A percentile compares a stretch with the other conserved stretches of the same genome.
Evolutionary conservation across 805 yeast species (phyloP).

Genomic region (Schwanniomyces yamadae): DNA sequence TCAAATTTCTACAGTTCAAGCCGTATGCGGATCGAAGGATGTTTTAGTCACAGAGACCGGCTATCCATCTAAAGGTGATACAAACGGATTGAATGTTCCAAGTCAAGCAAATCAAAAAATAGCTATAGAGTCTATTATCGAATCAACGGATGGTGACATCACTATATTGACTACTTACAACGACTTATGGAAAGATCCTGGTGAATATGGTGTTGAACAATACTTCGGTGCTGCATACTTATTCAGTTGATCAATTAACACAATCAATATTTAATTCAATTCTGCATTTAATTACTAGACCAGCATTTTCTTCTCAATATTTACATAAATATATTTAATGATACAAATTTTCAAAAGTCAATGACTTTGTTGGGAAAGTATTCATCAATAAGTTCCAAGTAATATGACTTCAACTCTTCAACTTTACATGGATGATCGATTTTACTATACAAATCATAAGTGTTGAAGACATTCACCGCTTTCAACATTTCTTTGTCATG

Average conservation of each 20-base stretch:
- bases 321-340: not conserved
- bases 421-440: constrained; percentile 48
- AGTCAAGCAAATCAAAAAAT: constrained; percentile 62
- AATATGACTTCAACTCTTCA: constrained; percentile 55
- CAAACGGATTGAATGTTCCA: constrained; percentile 76
- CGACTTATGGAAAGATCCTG: constrained; percentile 87
- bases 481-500: constrained; percentile 59
- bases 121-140: constrained; percentile 66
- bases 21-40: constrained; percentile 53
- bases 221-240: constrained; percentile 67
- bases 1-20: constrained; percentile 56
- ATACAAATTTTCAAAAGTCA: constrained; percentile 48
- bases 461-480: constrained; percentile 66
- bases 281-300: constrained; percentile 3
- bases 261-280: not conserved
- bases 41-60: constrained; percentile 84
- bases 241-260: constrained; percentile 19
- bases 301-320: not conserved
- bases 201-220: constrained; percentile 82
- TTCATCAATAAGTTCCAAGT: constrained; percentile 63
- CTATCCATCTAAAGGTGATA: constrained; percentile 73
- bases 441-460: constrained; percentile 68
- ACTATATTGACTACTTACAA: constrained; percentile 78
- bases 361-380: constrained; percentile 57
- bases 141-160: constrained; percentile 55